Evolutionary conservation across 768 basidiomycete species (phyloP), one percentile per base, ranked within the genome.

Genomic region (Rhodotorula toruloides): DNA sequence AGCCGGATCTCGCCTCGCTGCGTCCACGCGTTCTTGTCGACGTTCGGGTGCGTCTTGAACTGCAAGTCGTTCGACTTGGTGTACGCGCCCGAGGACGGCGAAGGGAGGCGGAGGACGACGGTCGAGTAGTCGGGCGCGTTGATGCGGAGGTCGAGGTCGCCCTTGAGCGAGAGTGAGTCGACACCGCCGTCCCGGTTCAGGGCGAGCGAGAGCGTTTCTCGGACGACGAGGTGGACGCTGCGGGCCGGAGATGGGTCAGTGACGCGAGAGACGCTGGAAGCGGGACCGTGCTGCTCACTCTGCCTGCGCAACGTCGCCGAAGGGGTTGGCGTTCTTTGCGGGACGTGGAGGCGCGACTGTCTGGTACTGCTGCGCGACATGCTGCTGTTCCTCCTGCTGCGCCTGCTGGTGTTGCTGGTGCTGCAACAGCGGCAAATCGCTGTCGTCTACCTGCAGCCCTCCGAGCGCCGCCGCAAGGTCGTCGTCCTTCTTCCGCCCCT

Each of bases 11-110:
- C 77, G 44, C 88, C 81, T 6, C 84, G 87, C 77, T 80, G 79
- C 65, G 84, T 84, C 17, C 86, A 84, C 0, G 80, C 81, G 67
- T 93, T 90, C 79, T 91, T 94, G 65, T 86, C 88, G 21, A 97
- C 89, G 65, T 96, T 87, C 12, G 94, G 94, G 74, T 97, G 96
- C 72, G 96, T 91, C 79, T 97, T 97, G 83, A 94, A 96, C 77
- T 94, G 91, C 48, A 97, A 79, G 44, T 83, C 86, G 61, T 80
- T 80, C 16, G 71, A 49, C 56, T 76, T 55, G 83, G 83, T 61
- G 82, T 74, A 85, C 63, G 86, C 83, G 67, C 85, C 83, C 21
- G 83, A 78, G 25, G 84, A 78, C 1, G 84, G 78, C 1, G 82
- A 78, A 2, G 75, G 71, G 31, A 97, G 83, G 22, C 81, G 79